Evolutionary conservation across 306 rosid species (phyloP), one percentile per base, ranked within the genome.

Genomic region (Trifolium subterraneum): DNA sequence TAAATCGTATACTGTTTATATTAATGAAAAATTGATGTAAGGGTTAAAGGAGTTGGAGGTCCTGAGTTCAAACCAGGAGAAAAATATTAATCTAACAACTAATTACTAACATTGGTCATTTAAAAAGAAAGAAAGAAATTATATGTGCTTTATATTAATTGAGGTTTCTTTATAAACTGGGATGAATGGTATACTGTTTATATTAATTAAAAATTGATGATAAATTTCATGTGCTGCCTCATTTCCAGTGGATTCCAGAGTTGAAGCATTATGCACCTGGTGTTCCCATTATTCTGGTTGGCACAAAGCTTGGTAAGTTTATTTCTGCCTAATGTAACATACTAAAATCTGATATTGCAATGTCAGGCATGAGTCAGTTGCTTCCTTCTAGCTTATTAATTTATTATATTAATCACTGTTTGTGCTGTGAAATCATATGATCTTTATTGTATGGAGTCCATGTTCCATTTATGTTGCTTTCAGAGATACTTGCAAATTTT

Each of bases 191-290:
- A 12, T 50, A 13, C 10, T 35, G 15, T 75, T 31, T 59, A 35
- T 22, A 29, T 55, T 68, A 41, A 36, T 19, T 16, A 22, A 23
- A 59, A 59, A 20, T 60, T 54, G 29, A 23, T 80, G 58, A 69
- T 61, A 35, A 73, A 33, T 70, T 74, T 65, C 29, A n/a, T 69
- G 1, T 66, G 27, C 71, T 87, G 61, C 23, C 76, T 78, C 63
- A 47, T 81, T 76, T 85, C 54, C 97, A 94, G 99, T 94, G 99
- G 99, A 94, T 94, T 81, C 99, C 97, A 52, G 99, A 94, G 84
- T 90, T 94, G 90, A 94, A 94, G 81, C 99, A 94, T 84, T 94
- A 94, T 90, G 99, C 99, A 64, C 97, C 99, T 19, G 97, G 96
- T 79, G 99, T 94, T 68, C 99, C 99, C 41, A 92, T 94, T 67